Percentiles rank a stretch among this genome's conserved stretches.
Conservation (phyloP, 2,329 filamentous ascomycete genomes). For the Thermothelomyces thermophilus region DNA sequence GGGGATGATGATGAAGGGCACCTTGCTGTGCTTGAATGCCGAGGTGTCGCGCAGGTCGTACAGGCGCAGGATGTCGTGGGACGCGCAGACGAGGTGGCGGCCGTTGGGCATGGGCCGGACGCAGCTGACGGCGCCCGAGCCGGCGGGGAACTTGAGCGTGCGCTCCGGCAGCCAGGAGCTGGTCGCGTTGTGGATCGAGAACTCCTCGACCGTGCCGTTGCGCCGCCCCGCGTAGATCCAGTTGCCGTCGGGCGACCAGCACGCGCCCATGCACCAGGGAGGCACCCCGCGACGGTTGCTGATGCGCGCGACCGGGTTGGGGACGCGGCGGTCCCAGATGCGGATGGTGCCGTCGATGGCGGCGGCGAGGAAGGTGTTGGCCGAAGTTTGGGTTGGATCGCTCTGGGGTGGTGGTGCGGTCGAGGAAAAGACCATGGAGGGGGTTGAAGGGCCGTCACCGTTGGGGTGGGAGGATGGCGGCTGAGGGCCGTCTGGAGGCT, state of each 20-base stretch:
- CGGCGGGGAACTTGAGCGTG: conserved; percentile 78
- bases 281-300: conserved; percentile 67
- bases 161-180: conserved; percentile 66
- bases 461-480: conserved; percentile 13
- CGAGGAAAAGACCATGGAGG: conserved; percentile 35
- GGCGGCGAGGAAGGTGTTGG: conserved; percentile 80
- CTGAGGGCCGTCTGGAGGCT: not conserved
- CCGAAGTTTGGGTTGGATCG: conserved; percentile 55
- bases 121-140: conserved; percentile 83
- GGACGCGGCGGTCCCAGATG: conserved; percentile 84
- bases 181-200: conserved; percentile 68
- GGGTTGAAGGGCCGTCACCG: conserved; percentile 12
- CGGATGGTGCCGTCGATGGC: conserved; percentile 81
- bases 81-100: conserved; percentile 85
- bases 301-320: conserved; percentile 72
- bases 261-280: conserved; percentile 96
- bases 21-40: conserved; percentile 64
- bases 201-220: conserved; percentile 93
- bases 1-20: conserved; percentile 94
- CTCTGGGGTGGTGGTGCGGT: conserved; percentile 35
- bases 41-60: conserved; percentile 74
- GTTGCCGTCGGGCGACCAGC: conserved; percentile 94
- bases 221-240: conserved; percentile 87
- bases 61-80: conserved; percentile 84
- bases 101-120: conserved; percentile 89